Conservation (phyloP, 2,329 filamentous ascomycete genomes). For the Zymoseptoria crescenta region DNA sequence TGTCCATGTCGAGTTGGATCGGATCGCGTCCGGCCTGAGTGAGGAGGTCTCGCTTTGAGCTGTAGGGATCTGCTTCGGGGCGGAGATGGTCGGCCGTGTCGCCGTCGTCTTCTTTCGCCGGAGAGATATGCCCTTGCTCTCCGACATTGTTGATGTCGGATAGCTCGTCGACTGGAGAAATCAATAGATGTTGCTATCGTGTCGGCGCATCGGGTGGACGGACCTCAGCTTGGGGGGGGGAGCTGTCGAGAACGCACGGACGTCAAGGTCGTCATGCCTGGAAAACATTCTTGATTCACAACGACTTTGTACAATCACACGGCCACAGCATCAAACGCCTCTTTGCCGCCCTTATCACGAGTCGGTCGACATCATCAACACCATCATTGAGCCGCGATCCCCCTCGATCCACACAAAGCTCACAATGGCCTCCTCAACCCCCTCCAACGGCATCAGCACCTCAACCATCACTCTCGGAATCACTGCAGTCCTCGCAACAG, state of each 20-base stretch:
- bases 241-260: neutral
- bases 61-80: constrained; percentile 46
- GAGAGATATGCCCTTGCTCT: constrained; percentile 50
- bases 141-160: constrained; percentile 34
- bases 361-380: neutral
- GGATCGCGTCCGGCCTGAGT: constrained; percentile 8
- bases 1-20: constrained; percentile 18
- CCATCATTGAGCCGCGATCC: neutral
- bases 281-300: neutral
- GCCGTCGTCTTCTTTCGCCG: constrained; percentile 50
- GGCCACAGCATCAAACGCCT: too few relatives aligned
- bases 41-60: constrained; percentile 4
- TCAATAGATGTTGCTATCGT: neutral
- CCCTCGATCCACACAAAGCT: constrained; percentile 1
- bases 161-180: neutral
- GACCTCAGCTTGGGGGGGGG: neutral
- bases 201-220: neutral
- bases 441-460: constrained; percentile 40
- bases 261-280: too few relatives aligned
- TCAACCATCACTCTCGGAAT: constrained; percentile 46
- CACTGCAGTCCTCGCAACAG: constrained; percentile 51
- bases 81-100: constrained; percentile 51
- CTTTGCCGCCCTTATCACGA: neutral
- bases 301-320: neutral
- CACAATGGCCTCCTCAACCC: constrained; percentile 29